Base-by-base conservation (phyloP, 805 yeast genomes). In the Myxozyma sirexii region DNA sequence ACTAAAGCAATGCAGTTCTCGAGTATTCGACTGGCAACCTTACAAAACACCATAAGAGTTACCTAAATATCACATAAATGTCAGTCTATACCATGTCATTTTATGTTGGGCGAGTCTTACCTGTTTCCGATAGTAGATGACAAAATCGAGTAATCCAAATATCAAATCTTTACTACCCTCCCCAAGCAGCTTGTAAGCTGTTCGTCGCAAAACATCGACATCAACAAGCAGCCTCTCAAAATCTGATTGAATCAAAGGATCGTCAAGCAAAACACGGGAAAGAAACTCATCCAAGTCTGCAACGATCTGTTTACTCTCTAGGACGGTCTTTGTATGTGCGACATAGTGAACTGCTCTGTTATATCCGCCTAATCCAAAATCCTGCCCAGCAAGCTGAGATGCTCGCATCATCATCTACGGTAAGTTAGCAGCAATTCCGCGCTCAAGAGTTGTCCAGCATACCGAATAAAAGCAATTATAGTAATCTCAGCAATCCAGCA, bases 21-120 rank as follows among this genome's bases (percentile, higher is more conserved):
- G 8, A 60, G 56, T 13, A 60, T 54, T 17, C 64, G 38, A 6
- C 37, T 26, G 12, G 64, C 46, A 7, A 53, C 60, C 43, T 60
- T 60, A 2, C 13, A 23, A 38, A 44, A 60, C n/a, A 54, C 13
- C n/a, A 57, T 42, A 12, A 50, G 19, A 19, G 37, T 19, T n/a
- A 26, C 29, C 56, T 49, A 42, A n/a, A 21, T 12, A 1, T 4
- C 12, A 33, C 10, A 6, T 13, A 13, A 27, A 15, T 4, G 2
- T 10, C 6, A 7, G 21, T 3, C n/a, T 17, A 4, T 39, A 12
- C 6, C 8, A 39, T 3, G n/a, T 12, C 10, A 8, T 3, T 17
- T 39, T 10, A 13, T 13, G 3, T 39, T 8, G 43, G 10, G 10
- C 2, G 17, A 49, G 7, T 21, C 33, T 10, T 10, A 59, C 58